These are phyloP conservation scores for Corniculantispora saksenae DNA, from an alignment of 2,329 filamentous ascomycete genomes.

Conservation along the genomic window DNA sequence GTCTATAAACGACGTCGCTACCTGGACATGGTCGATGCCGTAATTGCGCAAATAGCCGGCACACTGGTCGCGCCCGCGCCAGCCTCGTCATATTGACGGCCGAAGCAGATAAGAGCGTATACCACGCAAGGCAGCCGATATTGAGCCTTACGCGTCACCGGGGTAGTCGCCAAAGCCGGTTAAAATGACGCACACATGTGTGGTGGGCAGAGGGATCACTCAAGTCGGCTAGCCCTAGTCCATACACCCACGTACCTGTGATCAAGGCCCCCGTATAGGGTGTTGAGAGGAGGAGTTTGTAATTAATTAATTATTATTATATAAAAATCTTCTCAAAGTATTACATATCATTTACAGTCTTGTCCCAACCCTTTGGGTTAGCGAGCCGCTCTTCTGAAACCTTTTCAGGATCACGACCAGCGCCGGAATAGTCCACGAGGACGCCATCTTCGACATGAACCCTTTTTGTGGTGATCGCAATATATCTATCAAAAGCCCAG, in stretches of 20 bases:
- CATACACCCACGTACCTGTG: too few relatives aligned
- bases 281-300: too few relatives aligned
- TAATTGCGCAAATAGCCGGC: background rate
- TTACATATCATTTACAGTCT: slow-evolving; percentile 13
- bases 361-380: background rate
- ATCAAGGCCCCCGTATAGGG: too few relatives aligned
- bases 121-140: background rate
- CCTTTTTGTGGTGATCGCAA: slow-evolving; percentile 1
- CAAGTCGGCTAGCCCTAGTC: too few relatives aligned
- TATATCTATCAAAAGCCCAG: slow-evolving; percentile 7
- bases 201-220: too few relatives aligned
- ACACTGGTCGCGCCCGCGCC: background rate
- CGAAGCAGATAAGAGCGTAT: background rate
- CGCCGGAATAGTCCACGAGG: slow-evolving; percentile 11
- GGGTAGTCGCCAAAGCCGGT: too few relatives aligned
- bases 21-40: background rate
- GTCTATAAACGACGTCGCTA: background rate
- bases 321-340: background rate
- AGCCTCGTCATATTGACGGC: background rate
- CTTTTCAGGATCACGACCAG: background rate
- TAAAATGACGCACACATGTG: too few relatives aligned
- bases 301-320: background rate
- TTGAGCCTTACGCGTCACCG: background rate
- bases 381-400: background rate
- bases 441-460: slow-evolving; percentile 10